Percentiles rank a stretch among this genome's conserved stretches.
These are phyloP conservation scores for Globisporangium parvum DNA, from an alignment of 352 stramenopile genomes.

Conservation along the genomic window DNA sequence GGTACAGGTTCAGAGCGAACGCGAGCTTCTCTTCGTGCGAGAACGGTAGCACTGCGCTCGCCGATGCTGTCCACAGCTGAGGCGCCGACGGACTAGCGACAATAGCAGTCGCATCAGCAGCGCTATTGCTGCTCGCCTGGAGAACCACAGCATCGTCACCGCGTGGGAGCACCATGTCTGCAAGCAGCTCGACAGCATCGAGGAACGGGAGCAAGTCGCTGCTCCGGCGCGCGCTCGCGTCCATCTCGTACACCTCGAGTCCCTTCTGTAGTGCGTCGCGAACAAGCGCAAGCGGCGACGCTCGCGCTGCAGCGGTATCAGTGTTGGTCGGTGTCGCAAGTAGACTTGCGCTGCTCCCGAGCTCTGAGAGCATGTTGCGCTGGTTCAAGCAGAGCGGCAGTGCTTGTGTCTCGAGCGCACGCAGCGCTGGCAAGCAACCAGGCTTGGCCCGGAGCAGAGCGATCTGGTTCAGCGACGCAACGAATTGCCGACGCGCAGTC, in stretches of 20 bases:
- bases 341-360: neutral
- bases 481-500: conserved; percentile 21
- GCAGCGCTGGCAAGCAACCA: conserved; percentile 5
- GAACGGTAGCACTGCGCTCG: conserved; percentile 3
- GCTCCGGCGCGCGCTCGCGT: conserved; percentile 12
- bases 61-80: neutral
- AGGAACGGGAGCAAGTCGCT: conserved; percentile 36
- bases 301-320: neutral
- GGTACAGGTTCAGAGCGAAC: conserved; percentile 90
- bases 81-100: neutral
- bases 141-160: conserved; percentile 6
- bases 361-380: conserved; percentile 21
- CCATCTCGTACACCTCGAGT: conserved; percentile 20
- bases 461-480: conserved; percentile 29
- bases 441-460: conserved; percentile 8
- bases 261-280: conserved; percentile 21
- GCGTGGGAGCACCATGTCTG: conserved; percentile 25
- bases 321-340: neutral
- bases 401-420: conserved; percentile 22
- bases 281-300: conserved; percentile 13
- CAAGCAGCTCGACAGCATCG: conserved; percentile 42
- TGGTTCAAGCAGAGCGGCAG: conserved; percentile 54
- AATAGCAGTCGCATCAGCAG: neutral
- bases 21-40: conserved; percentile 40
- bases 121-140: neutral